Base-by-base conservation (phyloP, 2,329 filamentous ascomycete genomes). In the Pseudophaeomoniella oleicola region DNA sequence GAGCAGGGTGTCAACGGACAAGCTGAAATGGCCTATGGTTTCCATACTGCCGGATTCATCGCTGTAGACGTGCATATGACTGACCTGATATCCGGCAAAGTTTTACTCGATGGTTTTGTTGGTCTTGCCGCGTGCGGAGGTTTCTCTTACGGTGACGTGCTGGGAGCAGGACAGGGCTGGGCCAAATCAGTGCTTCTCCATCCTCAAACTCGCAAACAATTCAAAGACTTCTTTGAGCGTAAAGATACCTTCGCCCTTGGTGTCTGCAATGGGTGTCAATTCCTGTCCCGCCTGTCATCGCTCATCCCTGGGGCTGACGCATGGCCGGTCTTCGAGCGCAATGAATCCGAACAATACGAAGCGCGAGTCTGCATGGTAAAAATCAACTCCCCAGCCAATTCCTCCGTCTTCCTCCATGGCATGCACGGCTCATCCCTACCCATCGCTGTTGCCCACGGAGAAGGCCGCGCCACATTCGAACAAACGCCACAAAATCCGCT, bases 241-340 rank as follows among this genome's bases (percentile, higher is more conserved):
- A 72, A 78, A 3, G 85, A 94, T 54, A 96, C 90, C 0, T 96
- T 98, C 58, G 70, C 85, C 0, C 71, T 98, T 1, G 90, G 90
- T 48, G 85, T 96, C 19, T 96, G 90, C 71, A 98, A 98, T 56
- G 90, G 90, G 35, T 96, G 90, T 55, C 90, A 98, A 59, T 93
- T 96, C 75, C 66, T 96, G 30, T 81, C 81, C 4, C 76, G 85
- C 35, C 65, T 92, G 30, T 84, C 84, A 52, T 75, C 80, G 41
- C 66, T 94, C 37, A 92, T 94, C 44, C 87, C 86, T 1, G 87
- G 86, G n/a, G 75, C 86, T 0, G 64, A 72, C 45, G 62, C 72
- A 49, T 94, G 87, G 86, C 87, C 86, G 2, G 81, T 72, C 16
- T 94, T 94, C 58, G 80, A 88, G 40, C 70, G 81, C 41, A 96